These are phyloP conservation scores for Suillus alpinus DNA, from an alignment of 768 basidiomycete genomes.

Conservation along the genomic window DNA sequence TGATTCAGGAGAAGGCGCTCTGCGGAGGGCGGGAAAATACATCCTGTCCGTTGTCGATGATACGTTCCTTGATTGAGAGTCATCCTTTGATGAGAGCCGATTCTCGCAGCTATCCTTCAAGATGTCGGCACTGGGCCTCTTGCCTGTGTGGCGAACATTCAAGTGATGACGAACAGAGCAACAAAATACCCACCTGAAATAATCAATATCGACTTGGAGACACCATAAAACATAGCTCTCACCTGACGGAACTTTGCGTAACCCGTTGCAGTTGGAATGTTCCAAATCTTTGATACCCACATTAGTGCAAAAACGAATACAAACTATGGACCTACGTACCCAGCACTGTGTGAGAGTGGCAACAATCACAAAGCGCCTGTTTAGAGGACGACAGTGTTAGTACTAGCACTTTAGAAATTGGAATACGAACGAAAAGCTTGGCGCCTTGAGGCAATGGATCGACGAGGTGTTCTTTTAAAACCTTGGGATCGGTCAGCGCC, in stretches of 20 bases:
- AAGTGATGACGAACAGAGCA: neutral
- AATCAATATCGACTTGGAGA: neutral
- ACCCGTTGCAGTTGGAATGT: constrained; percentile 23
- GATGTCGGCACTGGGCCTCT: neutral
- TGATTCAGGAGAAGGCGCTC: constrained; percentile 15
- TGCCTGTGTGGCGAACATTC: neutral
- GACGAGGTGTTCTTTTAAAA: constrained; percentile 22
- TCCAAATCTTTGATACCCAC: constrained; percentile 21
- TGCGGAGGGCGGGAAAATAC: neutral
- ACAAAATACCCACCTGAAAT: neutral
- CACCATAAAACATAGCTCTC: too few species aligned
- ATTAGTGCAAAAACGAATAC: neutral
- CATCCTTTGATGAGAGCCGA: neutral
- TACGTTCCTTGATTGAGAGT: neutral
- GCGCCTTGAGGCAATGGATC: constrained; percentile 23
- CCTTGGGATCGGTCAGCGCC: constrained; percentile 10
- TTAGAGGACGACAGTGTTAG: neutral
- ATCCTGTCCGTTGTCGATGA: neutral
- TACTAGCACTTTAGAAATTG: neutral
- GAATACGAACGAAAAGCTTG: constrained; percentile 24
- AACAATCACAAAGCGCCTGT: constrained; percentile 29
- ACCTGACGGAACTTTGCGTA: neutral
- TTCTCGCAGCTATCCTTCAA: neutral
- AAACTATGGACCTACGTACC: constrained; percentile 10
- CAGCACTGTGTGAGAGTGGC: constrained; percentile 29